Evolutionary conservation across 2,329 filamentous ascomycete genomes (phyloP).

Genomic region (Colletotrichum noveboracense): DNA sequence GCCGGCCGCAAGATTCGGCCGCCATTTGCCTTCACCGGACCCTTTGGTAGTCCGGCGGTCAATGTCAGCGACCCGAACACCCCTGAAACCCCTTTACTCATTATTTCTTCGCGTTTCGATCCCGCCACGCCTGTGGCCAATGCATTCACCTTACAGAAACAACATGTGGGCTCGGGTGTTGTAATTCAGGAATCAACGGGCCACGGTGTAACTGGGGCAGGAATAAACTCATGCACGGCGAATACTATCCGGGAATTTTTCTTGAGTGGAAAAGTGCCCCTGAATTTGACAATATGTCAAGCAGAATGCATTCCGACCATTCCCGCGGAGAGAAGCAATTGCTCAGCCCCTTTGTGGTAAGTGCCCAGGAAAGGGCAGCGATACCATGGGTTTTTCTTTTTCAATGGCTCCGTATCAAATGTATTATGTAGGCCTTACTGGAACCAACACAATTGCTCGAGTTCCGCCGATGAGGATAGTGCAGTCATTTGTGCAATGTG

Average conservation of each 20-base stretch:
- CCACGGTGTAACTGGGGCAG: conserved; percentile 23
- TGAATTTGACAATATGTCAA: background rate
- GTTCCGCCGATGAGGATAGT: too few relatives aligned
- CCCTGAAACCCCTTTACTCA: conserved; percentile 39
- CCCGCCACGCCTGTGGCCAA: conserved; percentile 44
- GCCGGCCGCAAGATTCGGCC: conserved; percentile 34
- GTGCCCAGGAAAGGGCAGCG: too few relatives aligned
- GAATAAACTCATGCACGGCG: conserved; percentile 26
- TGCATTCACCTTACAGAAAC: conserved; percentile 26
- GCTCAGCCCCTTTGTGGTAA: background rate
- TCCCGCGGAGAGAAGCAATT: background rate
- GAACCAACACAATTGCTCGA: too few relatives aligned
- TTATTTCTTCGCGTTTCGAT: conserved; percentile 38
- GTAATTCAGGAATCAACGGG: background rate
- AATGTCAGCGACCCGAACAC: conserved; percentile 23
- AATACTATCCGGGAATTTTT: background rate
- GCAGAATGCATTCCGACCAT: background rate
- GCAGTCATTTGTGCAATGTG: background rate
- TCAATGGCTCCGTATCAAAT: too few relatives aligned
- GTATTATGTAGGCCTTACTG: too few relatives aligned
- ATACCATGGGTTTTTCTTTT: too few relatives aligned
- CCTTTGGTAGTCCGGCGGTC: conserved; percentile 1
- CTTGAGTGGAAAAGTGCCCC: background rate
- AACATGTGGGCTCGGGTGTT: background rate
- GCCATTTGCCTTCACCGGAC: conserved; percentile 33